Base-by-base conservation (phyloP, 352 stramenopile species). In the Globisporangium irregulare region DNA sequence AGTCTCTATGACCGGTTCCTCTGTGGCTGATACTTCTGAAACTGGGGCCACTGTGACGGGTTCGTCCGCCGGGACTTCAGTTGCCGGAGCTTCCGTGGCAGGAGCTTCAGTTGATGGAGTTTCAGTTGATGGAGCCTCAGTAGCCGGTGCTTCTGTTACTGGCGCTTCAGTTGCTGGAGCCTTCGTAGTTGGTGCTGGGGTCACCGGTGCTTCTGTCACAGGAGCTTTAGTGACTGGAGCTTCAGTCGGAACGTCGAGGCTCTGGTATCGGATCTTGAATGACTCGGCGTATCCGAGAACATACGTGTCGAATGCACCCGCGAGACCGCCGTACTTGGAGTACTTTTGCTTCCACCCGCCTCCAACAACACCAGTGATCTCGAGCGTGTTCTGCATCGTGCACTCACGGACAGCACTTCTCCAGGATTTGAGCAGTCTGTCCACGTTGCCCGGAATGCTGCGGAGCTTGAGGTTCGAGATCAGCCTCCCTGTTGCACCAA, bases 231-330 rank as follows among this genome's bases (percentile, higher is more conserved):
- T 24, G 14, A n/a, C n/a, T 57, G 62, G 71, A 15, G 62, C 32
- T 20, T 71, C 62, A 8, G 71, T 62, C 1, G 61, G 67, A 4
- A 62, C 27, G 14, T 64, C 20, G 12, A 54, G 14, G 20, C 34
- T 46, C 4, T 64, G 51, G 53, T 72, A 77, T 8, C 34, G 56
- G 8, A 78, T 59, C 22, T 78, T 70, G 43, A 78, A 78, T 15
- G 72, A 63, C 51, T 75, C 59, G 29, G 72, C 72, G 27, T 78
- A 78, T 4, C 62, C 69, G 14, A 78, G 64, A n/a, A 75, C 56
- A 27, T 62, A 59, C 25, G 50, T 75, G 34, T 57, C 55, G 14
- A 59, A 59, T 9, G 41, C 15, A 18, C n/a, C 22, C 14, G 59
- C 41, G 27, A 77, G 43, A 7, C 32, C 41, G 60, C 41, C 46